A percentile compares a stretch with the other conserved stretches of the same genome.
Evolutionary conservation across 768 basidiomycete species (phyloP).

Genomic region (Suillus fuscotomentosus): DNA sequence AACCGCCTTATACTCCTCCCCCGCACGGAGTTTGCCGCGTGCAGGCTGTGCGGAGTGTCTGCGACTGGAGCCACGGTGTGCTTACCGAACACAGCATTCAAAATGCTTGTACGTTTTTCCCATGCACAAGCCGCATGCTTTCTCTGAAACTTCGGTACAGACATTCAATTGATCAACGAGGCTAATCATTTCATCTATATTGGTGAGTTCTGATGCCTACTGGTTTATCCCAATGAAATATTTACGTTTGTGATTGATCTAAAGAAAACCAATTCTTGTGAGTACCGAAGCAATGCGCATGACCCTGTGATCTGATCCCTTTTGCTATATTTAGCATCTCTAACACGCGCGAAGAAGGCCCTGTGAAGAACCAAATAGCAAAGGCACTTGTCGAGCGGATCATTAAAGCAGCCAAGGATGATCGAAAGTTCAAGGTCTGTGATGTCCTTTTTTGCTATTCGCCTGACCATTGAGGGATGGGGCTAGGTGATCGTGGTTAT

Average conservation of each 20-base stretch:
- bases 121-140: slow-evolving; percentile 3
- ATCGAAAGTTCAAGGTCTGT: slow-evolving; percentile 73
- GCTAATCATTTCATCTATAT: slow-evolving; percentile 92
- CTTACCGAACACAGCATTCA: slow-evolving; percentile 90
- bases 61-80: slow-evolving; percentile 94
- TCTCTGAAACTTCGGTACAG: slow-evolving; percentile 32
- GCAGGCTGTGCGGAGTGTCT: slow-evolving; percentile 83
- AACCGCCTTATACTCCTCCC: slow-evolving; percentile 37
- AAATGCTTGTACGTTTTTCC: slow-evolving; percentile 71
- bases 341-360: slow-evolving; percentile 57
- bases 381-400: slow-evolving; percentile 82
- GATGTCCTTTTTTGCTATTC: background rate
- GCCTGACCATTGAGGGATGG: background rate
- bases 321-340: slow-evolving; percentile 59
- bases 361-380: slow-evolving; percentile 82
- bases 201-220: slow-evolving; percentile 45
- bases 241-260: slow-evolving; percentile 5
- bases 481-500: slow-evolving; percentile 79
- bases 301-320: slow-evolving; percentile 7
- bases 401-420: slow-evolving; percentile 68
- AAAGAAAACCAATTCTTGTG: slow-evolving; percentile 87
- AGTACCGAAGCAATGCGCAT: slow-evolving; percentile 24
- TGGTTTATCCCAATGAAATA: slow-evolving; percentile 4
- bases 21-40: slow-evolving; percentile 60
- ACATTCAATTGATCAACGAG: slow-evolving; percentile 77